Base-by-base conservation (phyloP, 257 asterid genomes). In the Linderniella brevidens region DNA sequence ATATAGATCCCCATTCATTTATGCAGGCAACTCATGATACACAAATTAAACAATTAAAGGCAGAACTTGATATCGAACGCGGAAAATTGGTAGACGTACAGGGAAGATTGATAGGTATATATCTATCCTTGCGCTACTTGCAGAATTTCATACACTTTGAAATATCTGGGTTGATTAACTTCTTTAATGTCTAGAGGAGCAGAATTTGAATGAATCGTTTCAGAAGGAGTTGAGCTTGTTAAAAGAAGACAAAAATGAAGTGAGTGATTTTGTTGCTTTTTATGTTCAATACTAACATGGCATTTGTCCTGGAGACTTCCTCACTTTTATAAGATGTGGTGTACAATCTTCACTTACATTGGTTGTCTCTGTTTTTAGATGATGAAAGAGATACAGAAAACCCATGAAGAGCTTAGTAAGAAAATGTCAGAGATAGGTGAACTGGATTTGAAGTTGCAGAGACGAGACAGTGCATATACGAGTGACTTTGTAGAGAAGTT, bases 51-150 rank as follows among this genome's bases (percentile, higher is more conserved):
- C 82, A 82, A 56, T 53, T 79, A 67, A 55, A 49, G 45, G 49
- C 41, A 50, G 86, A 81, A 60, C 79, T 85, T 61, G 80, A 79
- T 56, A 73, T 68, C 63, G 94, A 79, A 62, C 99, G 73, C 8
- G 59, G 57, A 38, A 78, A 71, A 66, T 62, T 67, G 53, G 75
- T 65, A 40, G 71, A 58, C 55, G 45, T 73, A 70, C 78, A 71
- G 44, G 40, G 51, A 32, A 73, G 59, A 59, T 71, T 90, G 65
- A 78, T 81, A 77, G 94, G 99, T 85, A 68, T 37, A 41, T 51
- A 17, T 46, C 5, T 48, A 45, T 48, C 56, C 54, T 35, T 61
- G 48, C 29, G 49, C 55, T 54, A 13, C 15, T 41, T 56, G 55
- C 49, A 1, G 6, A 38, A 58, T 68, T 29, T 18, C 39, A 18